phyloP scores from a whole-genome alignment of 345 rosid genomes.

The Populus euphratica region DNA sequence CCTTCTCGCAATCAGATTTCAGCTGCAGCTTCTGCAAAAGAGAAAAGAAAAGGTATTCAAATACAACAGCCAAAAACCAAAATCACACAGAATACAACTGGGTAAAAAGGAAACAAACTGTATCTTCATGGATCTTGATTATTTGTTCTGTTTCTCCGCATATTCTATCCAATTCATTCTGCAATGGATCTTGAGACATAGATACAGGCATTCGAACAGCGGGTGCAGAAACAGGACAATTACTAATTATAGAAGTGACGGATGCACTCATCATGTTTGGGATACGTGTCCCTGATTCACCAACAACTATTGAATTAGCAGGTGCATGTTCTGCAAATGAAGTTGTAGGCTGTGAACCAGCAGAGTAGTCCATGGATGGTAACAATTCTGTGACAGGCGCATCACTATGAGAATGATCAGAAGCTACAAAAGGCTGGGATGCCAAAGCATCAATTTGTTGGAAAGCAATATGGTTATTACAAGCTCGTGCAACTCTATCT shows the following conservation, averaged over 20 bases:
- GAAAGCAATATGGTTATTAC: conserved; percentile 24
- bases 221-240: conserved; percentile 17
- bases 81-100: conserved; percentile 6
- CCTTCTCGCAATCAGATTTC: conserved; percentile 46
- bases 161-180: conserved; percentile 55
- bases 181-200: conserved; percentile 44
- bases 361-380: conserved; percentile 8
- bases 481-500: conserved; percentile 25
- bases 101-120: conserved; percentile 32
- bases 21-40: conserved; percentile 45
- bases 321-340: conserved; percentile 12
- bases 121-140: conserved; percentile 31
- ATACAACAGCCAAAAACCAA: not conserved
- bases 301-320: not conserved
- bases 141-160: conserved; percentile 31
- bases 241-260: conserved; percentile 14
- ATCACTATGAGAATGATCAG: conserved; percentile 1
- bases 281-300: conserved; percentile 10
- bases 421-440: conserved; percentile 5
- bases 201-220: conserved; percentile 22
- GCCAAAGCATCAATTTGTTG: conserved; percentile 19
- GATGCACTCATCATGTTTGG: conserved; percentile 21
- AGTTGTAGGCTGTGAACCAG: conserved; percentile 12
- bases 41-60: not conserved
- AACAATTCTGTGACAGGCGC: not conserved